Conservation (phyloP, 2,329 filamentous ascomycete species). For the Apiospora marii region DNA sequence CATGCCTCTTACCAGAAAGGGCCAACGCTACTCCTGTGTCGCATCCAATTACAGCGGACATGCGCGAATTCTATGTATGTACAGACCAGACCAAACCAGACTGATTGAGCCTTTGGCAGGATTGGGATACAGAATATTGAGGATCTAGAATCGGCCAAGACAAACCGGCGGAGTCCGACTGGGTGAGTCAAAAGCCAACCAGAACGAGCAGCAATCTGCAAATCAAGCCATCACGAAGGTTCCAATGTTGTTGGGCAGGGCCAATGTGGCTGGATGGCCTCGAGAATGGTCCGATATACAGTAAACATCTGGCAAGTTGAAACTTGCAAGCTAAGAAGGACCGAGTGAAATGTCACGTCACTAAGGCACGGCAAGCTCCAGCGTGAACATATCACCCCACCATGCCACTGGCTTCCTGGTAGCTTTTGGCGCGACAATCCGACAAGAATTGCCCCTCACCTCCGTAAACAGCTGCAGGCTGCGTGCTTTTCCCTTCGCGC, state of each 20-base stretch:
- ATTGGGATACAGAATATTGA: no score
- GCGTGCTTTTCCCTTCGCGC: conserved; percentile 15
- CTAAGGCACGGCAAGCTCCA: conserved; percentile 18
- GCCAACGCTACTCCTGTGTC: neutral
- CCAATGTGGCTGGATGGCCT: conserved; percentile 5
- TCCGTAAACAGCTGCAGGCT: conserved; percentile 4
- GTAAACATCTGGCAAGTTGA: conserved; percentile 22
- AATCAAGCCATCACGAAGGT: conserved; percentile 21
- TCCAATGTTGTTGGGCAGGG: conserved; percentile 10
- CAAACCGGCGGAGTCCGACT: conserved; percentile 19
- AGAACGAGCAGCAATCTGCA: neutral
- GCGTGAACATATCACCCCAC: conserved; percentile 19
- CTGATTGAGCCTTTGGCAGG: neutral
- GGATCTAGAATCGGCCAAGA: conserved; percentile 17
- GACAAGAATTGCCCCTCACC: conserved; percentile 14
- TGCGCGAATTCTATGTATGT: conserved; percentile 7
- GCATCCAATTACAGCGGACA: conserved; percentile 3
- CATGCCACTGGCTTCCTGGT: neutral
- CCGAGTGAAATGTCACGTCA: conserved; percentile 21
- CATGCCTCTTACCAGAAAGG: neutral
- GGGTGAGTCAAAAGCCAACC: neutral
- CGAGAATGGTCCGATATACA: conserved; percentile 16
- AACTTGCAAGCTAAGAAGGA: conserved; percentile 17
- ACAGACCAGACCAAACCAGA: no score
- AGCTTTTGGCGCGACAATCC: conserved; percentile 16